Evolutionary conservation across 2,329 filamentous ascomycete species (phyloP).

Genomic region (Bipolaris victoriae): DNA sequence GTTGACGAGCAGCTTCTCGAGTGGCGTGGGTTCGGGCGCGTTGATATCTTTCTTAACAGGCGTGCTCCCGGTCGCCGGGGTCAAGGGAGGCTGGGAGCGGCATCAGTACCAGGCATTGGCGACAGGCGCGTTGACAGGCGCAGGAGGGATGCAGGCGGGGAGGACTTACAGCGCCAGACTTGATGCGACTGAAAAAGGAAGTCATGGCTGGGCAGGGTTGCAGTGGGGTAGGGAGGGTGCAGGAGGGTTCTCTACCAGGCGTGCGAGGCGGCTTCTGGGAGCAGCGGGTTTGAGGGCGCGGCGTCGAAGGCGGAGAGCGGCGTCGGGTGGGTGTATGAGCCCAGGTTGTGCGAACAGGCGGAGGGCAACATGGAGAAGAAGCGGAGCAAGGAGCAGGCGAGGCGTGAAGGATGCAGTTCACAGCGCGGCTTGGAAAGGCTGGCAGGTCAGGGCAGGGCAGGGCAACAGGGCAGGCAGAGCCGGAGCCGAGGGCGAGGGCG

Average conservation of each 20-base stretch:
- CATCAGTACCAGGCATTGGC: conserved; percentile 33
- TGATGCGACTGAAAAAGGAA: conserved; percentile 62
- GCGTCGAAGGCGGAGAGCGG: conserved; percentile 13
- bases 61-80: conserved; percentile 53
- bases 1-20: conserved; percentile 82
- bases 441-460: conserved; percentile 7
- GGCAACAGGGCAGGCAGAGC: conserved; percentile 15
- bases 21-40: conserved; percentile 61
- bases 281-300: conserved; percentile 15
- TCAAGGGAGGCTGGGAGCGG: conserved; percentile 53
- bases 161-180: conserved; percentile 55
- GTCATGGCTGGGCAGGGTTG: conserved; percentile 50
- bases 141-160: conserved; percentile 7
- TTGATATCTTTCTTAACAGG: conserved; percentile 66
- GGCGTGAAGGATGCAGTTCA: conserved; percentile 1
- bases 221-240: conserved; percentile 9
- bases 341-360: conserved; percentile 4
- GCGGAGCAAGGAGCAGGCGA: conserved; percentile 13
- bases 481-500: conserved; percentile 21
- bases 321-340: conserved; percentile 18
- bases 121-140: not conserved
- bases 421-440: not conserved
- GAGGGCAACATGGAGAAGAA: conserved; percentile 22
- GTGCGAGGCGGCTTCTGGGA: conserved; percentile 20
- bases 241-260: conserved; percentile 15